phyloP scores from a whole-genome alignment of 1,284 basidiomycete species.

The Chalciporus sp. region DNA sequence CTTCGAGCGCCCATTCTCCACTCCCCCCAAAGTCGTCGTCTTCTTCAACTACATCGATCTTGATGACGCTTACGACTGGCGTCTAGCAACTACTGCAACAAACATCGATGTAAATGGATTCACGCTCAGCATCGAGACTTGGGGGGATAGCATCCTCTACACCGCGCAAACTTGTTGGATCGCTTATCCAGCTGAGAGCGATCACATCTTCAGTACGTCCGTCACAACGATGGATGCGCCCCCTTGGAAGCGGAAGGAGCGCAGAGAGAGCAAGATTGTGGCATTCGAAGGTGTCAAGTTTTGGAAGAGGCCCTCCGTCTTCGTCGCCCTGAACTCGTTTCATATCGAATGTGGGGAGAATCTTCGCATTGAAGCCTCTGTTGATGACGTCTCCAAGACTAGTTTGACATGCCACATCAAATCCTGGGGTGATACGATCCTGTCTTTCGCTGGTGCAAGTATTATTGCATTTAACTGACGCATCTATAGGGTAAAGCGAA shows the following conservation, averaged over 20 bases:
- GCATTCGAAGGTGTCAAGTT: slow-evolving; percentile 12
- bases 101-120: slow-evolving; percentile 17
- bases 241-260: slow-evolving; percentile 2
- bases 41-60: slow-evolving; percentile 25
- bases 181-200: slow-evolving; percentile 29
- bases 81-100: slow-evolving; percentile 9
- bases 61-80: slow-evolving; percentile 12
- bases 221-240: slow-evolving; percentile 16
- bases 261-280: slow-evolving; percentile 4
- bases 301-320: slow-evolving; percentile 20
- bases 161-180: slow-evolving; percentile 18
- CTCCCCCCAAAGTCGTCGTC: slow-evolving; percentile 24
- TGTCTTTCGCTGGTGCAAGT: slow-evolving; percentile 17
- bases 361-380: slow-evolving; percentile 20
- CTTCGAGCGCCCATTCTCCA: slow-evolving; percentile 25
- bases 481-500: too few relatives aligned
- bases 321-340: slow-evolving; percentile 20
- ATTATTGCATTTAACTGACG: slow-evolving; percentile 21
- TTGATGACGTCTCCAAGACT: slow-evolving; percentile 13
- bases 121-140: slow-evolving; percentile 19
- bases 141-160: slow-evolving; percentile 14
- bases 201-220: slow-evolving; percentile 19
- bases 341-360: slow-evolving; percentile 13
- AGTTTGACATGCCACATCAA: slow-evolving; percentile 21
- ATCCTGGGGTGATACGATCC: slow-evolving; percentile 18